phyloP scores from a whole-genome alignment of 257 asterid genomes.

The Thymus mandschuricus region DNA sequence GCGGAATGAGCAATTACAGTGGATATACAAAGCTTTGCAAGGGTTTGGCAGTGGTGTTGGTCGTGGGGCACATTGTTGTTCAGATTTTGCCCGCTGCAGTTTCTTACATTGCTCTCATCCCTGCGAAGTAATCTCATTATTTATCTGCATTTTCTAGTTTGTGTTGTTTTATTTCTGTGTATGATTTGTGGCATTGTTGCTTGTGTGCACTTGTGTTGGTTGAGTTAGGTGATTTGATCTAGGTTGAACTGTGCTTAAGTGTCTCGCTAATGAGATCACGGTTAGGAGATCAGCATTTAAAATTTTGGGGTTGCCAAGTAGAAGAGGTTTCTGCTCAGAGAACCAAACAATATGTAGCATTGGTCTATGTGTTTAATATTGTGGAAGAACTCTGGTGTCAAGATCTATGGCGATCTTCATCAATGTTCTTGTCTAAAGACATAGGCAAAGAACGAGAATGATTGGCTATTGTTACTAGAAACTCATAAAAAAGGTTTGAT shows the following conservation, averaged over 20 bases:
- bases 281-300: not conserved
- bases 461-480: not conserved
- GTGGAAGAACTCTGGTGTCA: not conserved
- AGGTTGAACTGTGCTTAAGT: conserved; percentile 4
- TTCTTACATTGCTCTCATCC: conserved; percentile 92
- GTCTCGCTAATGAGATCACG: conserved; percentile 8
- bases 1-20: conserved; percentile 42
- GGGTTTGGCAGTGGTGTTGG: conserved; percentile 82
- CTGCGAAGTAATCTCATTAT: conserved; percentile 70
- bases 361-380: not conserved
- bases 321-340: not conserved
- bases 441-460: not conserved
- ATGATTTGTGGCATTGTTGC: conserved; percentile 7
- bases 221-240: conserved; percentile 18
- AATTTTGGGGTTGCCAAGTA: not conserved
- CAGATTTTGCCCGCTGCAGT: conserved; percentile 79
- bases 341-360: not conserved
- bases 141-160: conserved; percentile 16
- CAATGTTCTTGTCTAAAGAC: not conserved
- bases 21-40: conserved; percentile 93
- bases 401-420: conserved; percentile 1
- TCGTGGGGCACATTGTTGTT: conserved; percentile 79
- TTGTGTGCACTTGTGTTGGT: not conserved
- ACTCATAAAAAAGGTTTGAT: not conserved
- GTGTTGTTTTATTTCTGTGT: not conserved